Evolutionary conservation across 768 basidiomycete genomes (phyloP).

Genomic region (Amanita phalloides): DNA sequence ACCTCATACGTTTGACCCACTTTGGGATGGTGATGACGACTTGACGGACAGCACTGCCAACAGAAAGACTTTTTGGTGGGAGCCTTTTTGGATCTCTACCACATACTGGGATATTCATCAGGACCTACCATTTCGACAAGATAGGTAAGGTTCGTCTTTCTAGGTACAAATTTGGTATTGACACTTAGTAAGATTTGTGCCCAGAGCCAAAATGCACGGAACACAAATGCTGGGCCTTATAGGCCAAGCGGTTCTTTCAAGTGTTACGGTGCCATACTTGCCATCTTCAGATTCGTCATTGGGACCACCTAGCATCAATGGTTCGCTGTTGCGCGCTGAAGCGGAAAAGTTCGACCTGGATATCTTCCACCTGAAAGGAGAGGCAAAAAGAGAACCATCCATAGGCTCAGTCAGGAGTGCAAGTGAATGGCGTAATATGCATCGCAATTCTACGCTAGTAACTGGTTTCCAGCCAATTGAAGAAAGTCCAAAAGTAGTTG

Average conservation of each 20-base stretch:
- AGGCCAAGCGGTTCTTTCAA: constrained; percentile 84
- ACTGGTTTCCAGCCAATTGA: constrained; percentile 53
- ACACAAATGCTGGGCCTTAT: constrained; percentile 91
- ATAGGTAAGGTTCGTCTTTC: constrained; percentile 38
- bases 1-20: constrained; percentile 47
- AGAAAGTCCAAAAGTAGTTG: constrained; percentile 48
- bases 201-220: constrained; percentile 94
- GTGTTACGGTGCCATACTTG: constrained; percentile 79
- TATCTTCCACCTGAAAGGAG: constrained; percentile 41
- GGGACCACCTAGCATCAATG: constrained; percentile 21
- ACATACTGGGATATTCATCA: constrained; percentile 85
- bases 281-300: constrained; percentile 31
- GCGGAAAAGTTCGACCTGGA: constrained; percentile 70
- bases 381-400: constrained; percentile 22
- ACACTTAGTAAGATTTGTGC: constrained; percentile 57
- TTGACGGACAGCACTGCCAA: constrained; percentile 20
- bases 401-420: constrained; percentile 24
- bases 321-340: constrained; percentile 35
- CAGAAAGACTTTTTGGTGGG: constrained; percentile 74
- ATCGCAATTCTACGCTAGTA: constrained; percentile 38
- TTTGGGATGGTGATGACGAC: constrained; percentile 65
- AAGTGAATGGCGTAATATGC: constrained; percentile 32
- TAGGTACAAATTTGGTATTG: background rate
- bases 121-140: constrained; percentile 71
- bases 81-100: constrained; percentile 77